Evolutionary conservation across 306 rosid genomes (phyloP), one percentile per base, ranked within the genome.

Genomic region (Carpinus viminea): DNA sequence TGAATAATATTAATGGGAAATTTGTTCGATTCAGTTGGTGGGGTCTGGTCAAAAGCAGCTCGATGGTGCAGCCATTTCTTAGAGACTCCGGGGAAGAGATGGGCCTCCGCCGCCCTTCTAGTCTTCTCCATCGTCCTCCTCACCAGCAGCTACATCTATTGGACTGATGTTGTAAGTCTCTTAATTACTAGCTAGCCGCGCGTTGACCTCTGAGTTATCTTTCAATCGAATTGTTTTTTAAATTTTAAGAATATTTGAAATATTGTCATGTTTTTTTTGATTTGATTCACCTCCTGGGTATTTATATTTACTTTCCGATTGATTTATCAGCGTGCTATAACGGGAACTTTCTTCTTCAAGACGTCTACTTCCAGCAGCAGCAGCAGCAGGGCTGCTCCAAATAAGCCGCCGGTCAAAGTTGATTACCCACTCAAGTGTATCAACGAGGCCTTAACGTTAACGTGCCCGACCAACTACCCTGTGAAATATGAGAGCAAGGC

Each of bases 391-490:
- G 3, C 34, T 7, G 5, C 21, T 38, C 51, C 50, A 1, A 17
- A 7, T 3, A 66, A n/a, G 13, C 47, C 72, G 8, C 24, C 28
- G 8, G 15, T n/a, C 16, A 9, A 66, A 17, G 50, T 66, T 4
- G 28, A 77, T 21, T 68, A 20, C 24, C 62, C 34, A 31, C 51
- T 76, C 12, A 46, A 52, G 3, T 85, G 84, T 56, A 13, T 20
- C 55, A 31, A 74, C 20, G 54, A 21, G 20, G 55, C 36, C 55
- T 54, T 28, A 3, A 11, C 76, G 24, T 0, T 28, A 36, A 76
- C 45, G 0, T 79, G 82, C 24, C 50, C 78, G 46, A n/a, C 80
- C 34, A 26, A 62, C 28, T 73, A 72, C 72, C 80, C 87, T 3
- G 24, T 16, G 74, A 78, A 36, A 36, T 18, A 20, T 55, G 52